A percentile compares a stretch with the other conserved stretches of the same genome.
phyloP scores from a whole-genome alignment of 2,329 filamentous ascomycete genomes.

The Fusarium luffae region DNA sequence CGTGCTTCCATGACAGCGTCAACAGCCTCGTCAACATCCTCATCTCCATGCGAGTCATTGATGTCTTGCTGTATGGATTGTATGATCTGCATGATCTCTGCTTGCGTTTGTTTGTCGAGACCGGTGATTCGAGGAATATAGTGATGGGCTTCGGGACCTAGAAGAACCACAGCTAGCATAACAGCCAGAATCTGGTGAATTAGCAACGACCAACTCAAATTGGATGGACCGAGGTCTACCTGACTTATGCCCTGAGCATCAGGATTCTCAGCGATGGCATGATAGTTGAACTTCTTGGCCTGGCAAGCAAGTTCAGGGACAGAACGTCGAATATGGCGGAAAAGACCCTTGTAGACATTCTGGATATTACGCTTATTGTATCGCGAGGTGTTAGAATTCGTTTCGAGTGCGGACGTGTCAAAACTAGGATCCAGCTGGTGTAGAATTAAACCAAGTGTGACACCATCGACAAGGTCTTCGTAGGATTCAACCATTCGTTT shows the following conservation, averaged over 20 bases:
- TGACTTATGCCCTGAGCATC: slow-evolving; percentile 65
- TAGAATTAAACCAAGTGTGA: slow-evolving; percentile 65
- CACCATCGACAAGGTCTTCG: slow-evolving; percentile 64
- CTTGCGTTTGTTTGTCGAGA: slow-evolving; percentile 57
- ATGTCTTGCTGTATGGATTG: slow-evolving; percentile 55
- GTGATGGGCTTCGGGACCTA: slow-evolving; percentile 65
- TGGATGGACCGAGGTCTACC: slow-evolving; percentile 47
- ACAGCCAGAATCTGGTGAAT: slow-evolving; percentile 67
- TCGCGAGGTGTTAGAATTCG: slow-evolving; percentile 55
- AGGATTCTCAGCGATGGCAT: slow-evolving; percentile 67
- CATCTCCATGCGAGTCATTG: slow-evolving; percentile 51
- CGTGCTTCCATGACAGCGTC: slow-evolving; percentile 57
- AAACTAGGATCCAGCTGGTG: slow-evolving; percentile 69
- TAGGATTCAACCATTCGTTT: slow-evolving; percentile 60
- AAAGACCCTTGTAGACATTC: slow-evolving; percentile 64
- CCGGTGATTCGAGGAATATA: slow-evolving; percentile 61
- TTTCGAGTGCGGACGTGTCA: slow-evolving; percentile 64
- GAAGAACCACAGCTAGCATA: slow-evolving; percentile 69
- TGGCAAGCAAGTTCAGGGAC: slow-evolving; percentile 64
- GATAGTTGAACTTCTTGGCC: slow-evolving; percentile 65
- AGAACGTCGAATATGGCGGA: slow-evolving; percentile 65
- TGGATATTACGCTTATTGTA: slow-evolving; percentile 65
- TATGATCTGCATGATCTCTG: slow-evolving; percentile 59
- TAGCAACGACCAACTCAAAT: background rate
- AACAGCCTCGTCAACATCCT: slow-evolving; percentile 54